phyloP scores from a whole-genome alignment of 2,329 filamentous ascomycete species.

The Calonectria crousiana region DNA sequence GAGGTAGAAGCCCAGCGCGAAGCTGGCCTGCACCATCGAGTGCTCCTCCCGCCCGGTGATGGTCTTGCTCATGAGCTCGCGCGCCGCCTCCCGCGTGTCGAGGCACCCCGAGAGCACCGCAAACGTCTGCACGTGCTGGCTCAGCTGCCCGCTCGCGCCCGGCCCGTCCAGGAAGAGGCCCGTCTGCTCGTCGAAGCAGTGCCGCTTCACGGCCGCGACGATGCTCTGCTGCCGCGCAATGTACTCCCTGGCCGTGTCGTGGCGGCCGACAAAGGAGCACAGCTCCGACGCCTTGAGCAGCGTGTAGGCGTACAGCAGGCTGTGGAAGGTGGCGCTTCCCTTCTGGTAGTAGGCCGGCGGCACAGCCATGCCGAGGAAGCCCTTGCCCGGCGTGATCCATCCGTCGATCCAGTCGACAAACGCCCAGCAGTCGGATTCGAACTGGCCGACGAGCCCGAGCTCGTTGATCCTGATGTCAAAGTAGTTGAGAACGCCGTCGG shows the following conservation, averaged over 20 bases:
- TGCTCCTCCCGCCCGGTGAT: neutral
- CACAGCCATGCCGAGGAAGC: constrained; percentile 16
- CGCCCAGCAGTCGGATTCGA: constrained; percentile 19
- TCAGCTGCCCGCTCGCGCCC: neutral
- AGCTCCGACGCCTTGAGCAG: constrained; percentile 16
- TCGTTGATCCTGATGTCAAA: constrained; percentile 5
- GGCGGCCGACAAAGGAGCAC: constrained; percentile 8
- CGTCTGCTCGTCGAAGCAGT: constrained; percentile 11
- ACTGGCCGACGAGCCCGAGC: constrained; percentile 20
- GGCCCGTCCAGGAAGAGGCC: constrained; percentile 16
- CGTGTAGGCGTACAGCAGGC: constrained; percentile 22
- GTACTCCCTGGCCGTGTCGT: constrained; percentile 17
- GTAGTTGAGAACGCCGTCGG: constrained; percentile 22
- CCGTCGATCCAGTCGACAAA: constrained; percentile 22
- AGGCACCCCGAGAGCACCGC: constrained; percentile 5
- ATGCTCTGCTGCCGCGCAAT: constrained; percentile 8
- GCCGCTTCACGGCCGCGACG: neutral
- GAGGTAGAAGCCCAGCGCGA: constrained; percentile 20
- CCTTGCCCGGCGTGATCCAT: constrained; percentile 14
- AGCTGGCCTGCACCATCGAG: constrained; percentile 16
- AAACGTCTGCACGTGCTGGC: constrained; percentile 24
- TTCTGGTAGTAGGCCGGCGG: constrained; percentile 11
- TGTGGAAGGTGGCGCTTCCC: constrained; percentile 18
- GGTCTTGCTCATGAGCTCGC: constrained; percentile 15
- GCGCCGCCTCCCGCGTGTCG: neutral